These are phyloP conservation scores for Mycena floridula DNA, from an alignment of 768 basidiomycete genomes.

Conservation along the genomic window DNA sequence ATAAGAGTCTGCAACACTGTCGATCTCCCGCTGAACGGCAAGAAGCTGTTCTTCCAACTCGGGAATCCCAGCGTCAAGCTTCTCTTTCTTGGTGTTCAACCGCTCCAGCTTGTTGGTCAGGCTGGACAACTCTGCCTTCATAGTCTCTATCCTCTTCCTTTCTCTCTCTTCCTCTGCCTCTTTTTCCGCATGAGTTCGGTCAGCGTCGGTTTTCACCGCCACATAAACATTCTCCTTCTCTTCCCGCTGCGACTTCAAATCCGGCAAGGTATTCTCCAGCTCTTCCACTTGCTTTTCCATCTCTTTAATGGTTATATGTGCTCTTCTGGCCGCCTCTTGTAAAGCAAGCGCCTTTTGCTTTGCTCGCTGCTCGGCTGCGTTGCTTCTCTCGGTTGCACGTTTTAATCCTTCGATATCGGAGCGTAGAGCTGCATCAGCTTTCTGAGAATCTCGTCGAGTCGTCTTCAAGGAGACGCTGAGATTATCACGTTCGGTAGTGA, in stretches of 20 bases:
- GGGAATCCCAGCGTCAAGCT: constrained; percentile 52
- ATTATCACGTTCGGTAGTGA: constrained; percentile 62
- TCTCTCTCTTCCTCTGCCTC: constrained; percentile 37
- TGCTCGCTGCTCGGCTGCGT: constrained; percentile 68
- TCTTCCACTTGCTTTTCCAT: constrained; percentile 39
- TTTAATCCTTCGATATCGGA: constrained; percentile 82
- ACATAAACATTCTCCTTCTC: constrained; percentile 37
- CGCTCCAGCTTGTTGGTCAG: constrained; percentile 63
- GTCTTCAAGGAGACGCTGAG: constrained; percentile 69
- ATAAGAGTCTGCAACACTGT: constrained; percentile 17
- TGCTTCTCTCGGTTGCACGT: constrained; percentile 75
- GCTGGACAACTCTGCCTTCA: constrained; percentile 51
- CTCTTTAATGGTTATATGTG: constrained; percentile 49
- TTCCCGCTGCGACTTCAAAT: constrained; percentile 28
- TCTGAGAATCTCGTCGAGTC: constrained; percentile 75
- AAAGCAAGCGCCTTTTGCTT: constrained; percentile 83
- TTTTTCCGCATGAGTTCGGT: constrained; percentile 1
- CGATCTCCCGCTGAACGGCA: constrained; percentile 24
- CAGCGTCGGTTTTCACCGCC: constrained; percentile 29
- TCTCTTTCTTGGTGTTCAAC: constrained; percentile 58
- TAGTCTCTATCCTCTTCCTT: constrained; percentile 46
- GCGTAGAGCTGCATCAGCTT: constrained; percentile 74
- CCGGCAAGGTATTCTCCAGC: constrained; percentile 39
- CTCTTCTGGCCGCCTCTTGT: constrained; percentile 83
- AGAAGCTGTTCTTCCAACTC: constrained; percentile 64